Evolutionary conservation across 495 filamentous ascomycete genomes (phyloP).

Genomic region (Hypoxylon perforatum): DNA sequence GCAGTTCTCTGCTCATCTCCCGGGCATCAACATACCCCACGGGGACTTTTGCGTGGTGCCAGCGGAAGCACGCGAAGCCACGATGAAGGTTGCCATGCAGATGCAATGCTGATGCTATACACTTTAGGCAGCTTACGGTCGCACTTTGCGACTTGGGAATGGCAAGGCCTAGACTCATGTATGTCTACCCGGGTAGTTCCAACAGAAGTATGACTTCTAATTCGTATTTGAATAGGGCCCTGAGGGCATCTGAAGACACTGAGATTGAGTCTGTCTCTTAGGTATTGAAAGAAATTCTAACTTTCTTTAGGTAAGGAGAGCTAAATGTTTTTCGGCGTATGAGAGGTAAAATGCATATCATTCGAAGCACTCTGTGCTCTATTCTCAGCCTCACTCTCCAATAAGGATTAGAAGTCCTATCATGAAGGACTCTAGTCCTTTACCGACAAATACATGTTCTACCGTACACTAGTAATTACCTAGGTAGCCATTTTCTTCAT

Average conservation of each 20-base stretch:
- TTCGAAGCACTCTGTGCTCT: slow-evolving; percentile 12
- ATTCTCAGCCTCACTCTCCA: slow-evolving; percentile 23
- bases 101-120: slow-evolving; percentile 23
- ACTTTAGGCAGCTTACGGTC: slow-evolving; percentile 19
- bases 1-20: slow-evolving; percentile 19
- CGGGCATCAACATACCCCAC: slow-evolving; percentile 33
- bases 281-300: too few relatives aligned
- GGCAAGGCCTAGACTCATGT: background rate
- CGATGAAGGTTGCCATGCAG: slow-evolving; percentile 30
- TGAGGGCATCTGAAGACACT: background rate
- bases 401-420: slow-evolving; percentile 21
- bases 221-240: background rate
- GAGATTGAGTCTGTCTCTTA: background rate
- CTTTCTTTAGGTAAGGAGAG: background rate
- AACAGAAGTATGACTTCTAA: background rate
- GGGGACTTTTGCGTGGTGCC: slow-evolving; percentile 24
- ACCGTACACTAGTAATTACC: too few relatives aligned
- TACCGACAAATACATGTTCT: background rate
- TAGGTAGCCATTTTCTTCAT: too few relatives aligned
- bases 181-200: background rate
- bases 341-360: slow-evolving; percentile 23
- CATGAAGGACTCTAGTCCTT: slow-evolving; percentile 5
- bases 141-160: slow-evolving; percentile 5
- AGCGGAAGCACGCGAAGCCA: slow-evolving; percentile 24
- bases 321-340: slow-evolving; percentile 12